Base-by-base conservation (phyloP, 2,329 filamentous ascomycete species). In the Exophiala sp. region DNA sequence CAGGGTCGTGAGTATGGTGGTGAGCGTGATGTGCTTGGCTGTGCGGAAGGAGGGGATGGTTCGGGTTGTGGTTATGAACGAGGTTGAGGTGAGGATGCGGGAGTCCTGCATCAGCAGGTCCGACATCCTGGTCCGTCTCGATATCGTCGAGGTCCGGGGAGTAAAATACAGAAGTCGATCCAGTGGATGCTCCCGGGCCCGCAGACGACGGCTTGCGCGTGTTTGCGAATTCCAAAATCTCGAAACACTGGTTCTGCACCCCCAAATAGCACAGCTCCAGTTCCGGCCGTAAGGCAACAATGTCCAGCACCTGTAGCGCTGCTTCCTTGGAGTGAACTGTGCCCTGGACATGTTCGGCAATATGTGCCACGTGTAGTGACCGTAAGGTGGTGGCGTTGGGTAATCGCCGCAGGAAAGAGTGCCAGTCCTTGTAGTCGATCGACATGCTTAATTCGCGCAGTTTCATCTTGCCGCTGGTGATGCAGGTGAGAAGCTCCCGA, bases 401-500 rank as follows among this genome's bases (percentile, higher is more conserved):
- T 9, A 93, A 76, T 35, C 83, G 74, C 64, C 88, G 85, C 7
- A 93, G 76, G 69, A 93, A 88, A 56, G 80, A 82, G 66, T 93
- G 87, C 86, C 87, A 93, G 61, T 90, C 84, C 58, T 78, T 81
- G 65, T 85, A 87, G 55, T 88, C 79, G 48, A 93, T 75, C 1
- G 81, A 78, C 58, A 87, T 78, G 8, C 84, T 83, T 21, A 93
- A 70, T 66, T 93, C 86, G 48, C 77, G 77, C 37, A 93, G 69
- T 16, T 72, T 74, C 86, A 93, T 88, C 51, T 81, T 81, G 3
- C 86, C 86, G 63, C 85, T 86, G 1, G 83, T 88, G 46, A 93
- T 75, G 64, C 86, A 93, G 0, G 77, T 73, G 38, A 93, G 65
- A 32, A 87, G 78, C 18, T 88, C 82, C 2, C 80, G 76, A 43